A percentile compares a stretch with the other conserved stretches of the same genome.
These are phyloP conservation scores for Sicyos baderoa DNA, from an alignment of 306 rosid genomes.

Conservation along the genomic window DNA sequence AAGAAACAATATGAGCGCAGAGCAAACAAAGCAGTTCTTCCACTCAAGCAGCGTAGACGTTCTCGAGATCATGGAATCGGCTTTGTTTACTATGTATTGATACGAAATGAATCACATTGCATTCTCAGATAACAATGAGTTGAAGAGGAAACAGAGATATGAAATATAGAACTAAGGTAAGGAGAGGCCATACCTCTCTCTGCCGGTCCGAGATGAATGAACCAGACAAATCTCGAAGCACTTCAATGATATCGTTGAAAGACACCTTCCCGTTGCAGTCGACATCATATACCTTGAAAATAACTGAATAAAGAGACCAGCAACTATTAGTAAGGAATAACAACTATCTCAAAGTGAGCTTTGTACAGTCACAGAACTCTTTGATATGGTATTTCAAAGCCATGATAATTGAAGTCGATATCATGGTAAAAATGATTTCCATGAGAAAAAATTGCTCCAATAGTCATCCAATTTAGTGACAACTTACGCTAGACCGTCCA, in stretches of 20 bases:
- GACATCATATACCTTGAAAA: conserved; percentile 77
- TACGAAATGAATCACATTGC: not conserved
- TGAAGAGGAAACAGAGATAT: not conserved
- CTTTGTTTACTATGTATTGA: not conserved
- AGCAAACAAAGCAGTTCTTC: not conserved
- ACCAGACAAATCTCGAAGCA: conserved; percentile 72
- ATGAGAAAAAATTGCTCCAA: not conserved
- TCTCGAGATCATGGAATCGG: not conserved
- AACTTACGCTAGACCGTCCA: not conserved
- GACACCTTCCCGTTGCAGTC: conserved; percentile 73
- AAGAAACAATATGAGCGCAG: not conserved
- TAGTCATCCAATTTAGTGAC: not conserved
- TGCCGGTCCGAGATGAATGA: conserved; percentile 72
- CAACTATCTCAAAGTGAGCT: not conserved
- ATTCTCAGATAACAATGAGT: not conserved
- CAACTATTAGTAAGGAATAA: not conserved
- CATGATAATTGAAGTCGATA: not conserved
- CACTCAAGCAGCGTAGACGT: not conserved
- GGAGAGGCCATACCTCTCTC: conserved; percentile 59
- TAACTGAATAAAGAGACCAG: conserved; percentile 35
- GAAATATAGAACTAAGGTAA: not conserved
- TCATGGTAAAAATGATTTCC: conserved; percentile 2
- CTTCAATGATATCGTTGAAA: conserved; percentile 62
- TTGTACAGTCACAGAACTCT: not conserved
- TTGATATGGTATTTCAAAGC: not conserved